Conservation (phyloP, 2,329 filamentous ascomycete species). For the Pseudogymnoascus sp. region DNA sequence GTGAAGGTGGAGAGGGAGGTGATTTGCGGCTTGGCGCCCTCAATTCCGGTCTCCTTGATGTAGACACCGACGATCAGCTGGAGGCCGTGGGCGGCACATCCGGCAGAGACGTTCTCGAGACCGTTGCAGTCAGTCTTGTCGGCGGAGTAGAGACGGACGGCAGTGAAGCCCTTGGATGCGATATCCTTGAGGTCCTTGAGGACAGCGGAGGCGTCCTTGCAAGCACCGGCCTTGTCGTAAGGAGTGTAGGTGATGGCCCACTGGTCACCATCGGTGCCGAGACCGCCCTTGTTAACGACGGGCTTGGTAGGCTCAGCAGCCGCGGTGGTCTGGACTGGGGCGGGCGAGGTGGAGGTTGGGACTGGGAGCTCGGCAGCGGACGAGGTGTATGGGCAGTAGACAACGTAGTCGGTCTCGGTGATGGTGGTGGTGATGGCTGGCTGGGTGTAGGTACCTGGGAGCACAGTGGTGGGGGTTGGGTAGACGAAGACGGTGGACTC, state of each 20-base stretch:
- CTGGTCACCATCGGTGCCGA: constrained; percentile 27
- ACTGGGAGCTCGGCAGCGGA: constrained; percentile 29
- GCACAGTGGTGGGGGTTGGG: constrained; percentile 55
- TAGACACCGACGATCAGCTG: constrained; percentile 83
- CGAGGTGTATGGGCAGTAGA: constrained; percentile 60
- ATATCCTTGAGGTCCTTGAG: constrained; percentile 52
- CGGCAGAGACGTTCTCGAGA: constrained; percentile 64
- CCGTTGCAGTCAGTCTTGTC: constrained; percentile 68
- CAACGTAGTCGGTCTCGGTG: constrained; percentile 57
- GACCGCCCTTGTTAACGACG: neutral
- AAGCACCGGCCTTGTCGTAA: constrained; percentile 50
- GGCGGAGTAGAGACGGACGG: constrained; percentile 70
- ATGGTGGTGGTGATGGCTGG: constrained; percentile 58
- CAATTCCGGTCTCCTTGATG: constrained; percentile 55
- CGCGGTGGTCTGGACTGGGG: constrained; percentile 23
- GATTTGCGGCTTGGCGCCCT: constrained; percentile 59
- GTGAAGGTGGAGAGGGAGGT: constrained; percentile 62
- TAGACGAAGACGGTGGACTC: constrained; percentile 50
- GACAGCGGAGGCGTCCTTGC: constrained; percentile 56
- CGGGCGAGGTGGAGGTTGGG: constrained; percentile 24
- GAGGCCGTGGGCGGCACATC: constrained; percentile 57
- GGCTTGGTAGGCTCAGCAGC: constrained; percentile 14
- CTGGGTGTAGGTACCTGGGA: constrained; percentile 65
- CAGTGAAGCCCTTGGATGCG: constrained; percentile 55
- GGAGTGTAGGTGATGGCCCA: constrained; percentile 77